Evolutionary conservation across 1,139 yeast genomes (phyloP), one percentile per base, ranked within the genome.

Genomic region (Scheffersomyces segobiensis): DNA sequence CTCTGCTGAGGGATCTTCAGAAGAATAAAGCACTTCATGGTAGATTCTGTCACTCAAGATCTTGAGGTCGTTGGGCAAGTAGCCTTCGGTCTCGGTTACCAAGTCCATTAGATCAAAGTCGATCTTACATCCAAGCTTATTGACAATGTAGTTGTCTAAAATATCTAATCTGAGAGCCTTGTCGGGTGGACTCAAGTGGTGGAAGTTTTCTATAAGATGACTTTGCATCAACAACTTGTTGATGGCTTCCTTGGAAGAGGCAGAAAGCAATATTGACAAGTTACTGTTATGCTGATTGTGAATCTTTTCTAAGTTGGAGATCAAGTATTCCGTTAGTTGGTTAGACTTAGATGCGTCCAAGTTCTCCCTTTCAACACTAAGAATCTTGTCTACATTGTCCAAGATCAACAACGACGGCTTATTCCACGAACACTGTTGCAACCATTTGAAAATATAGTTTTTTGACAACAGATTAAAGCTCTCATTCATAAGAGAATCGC

Each of bases 51-150:
- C 97, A 49, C 86, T 82, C 32, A 95, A 74, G 7, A 86, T 84
- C 73, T 87, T 85, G 60, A 95, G 71, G 70, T 95, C 99, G 49
- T 87, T 86, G 0, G 98, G 96, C 50, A 91, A 84, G 70, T 88
- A 95, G 0, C 98, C 98, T 67, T 95, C 98, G 0, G 97, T 90
- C 58, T 88, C 95, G 26, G 84, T 72, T 49, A 93, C 88, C 63
- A 93, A 79, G 66, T 91, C 96, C 72, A 88, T 81, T 17, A 87
- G 67, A 65, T 89, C 93, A 60, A 86, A 80, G 3, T 77, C 56
- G 61, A 68, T 71, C 20, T 63, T 68, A 67, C 75, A 74, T 14
- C 66, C 69, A 53, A 75, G 75, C 64, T 73, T 59, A 66, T 68
- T 51, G 0, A 64, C 58, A 7, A 89, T 65, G 54, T 87, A 86